phyloP scores from a whole-genome alignment of 208 protist genomes.

The Trypanosomatidae sp. region DNA sequence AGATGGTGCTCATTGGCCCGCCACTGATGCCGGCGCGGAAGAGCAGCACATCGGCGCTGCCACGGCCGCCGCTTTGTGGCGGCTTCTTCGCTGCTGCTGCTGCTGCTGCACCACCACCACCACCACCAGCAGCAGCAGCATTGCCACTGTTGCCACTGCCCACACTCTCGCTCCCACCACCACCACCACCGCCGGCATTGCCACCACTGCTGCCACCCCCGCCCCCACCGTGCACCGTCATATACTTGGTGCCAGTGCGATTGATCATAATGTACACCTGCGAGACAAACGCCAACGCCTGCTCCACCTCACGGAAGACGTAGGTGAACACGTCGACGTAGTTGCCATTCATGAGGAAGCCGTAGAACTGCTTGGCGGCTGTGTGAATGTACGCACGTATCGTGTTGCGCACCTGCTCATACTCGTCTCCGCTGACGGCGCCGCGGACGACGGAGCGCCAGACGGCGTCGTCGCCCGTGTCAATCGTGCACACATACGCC shows the following conservation, averaged over 20 bases:
- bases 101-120: no score
- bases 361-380: constrained; percentile 42
- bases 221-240: constrained; percentile 1
- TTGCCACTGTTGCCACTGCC: constrained; percentile 1
- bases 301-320: constrained; percentile 64
- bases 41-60: constrained; percentile 27
- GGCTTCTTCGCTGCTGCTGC: no score
- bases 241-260: constrained; percentile 50
- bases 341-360: constrained; percentile 78
- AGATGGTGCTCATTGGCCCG: constrained; percentile 47
- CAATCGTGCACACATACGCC: constrained; percentile 61
- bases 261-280: constrained; percentile 64
- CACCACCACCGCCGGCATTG: not conserved
- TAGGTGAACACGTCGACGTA: constrained; percentile 64
- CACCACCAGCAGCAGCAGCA: not conserved
- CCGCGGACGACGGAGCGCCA: constrained; percentile 24
- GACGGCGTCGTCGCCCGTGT: constrained; percentile 42
- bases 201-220: not conserved
- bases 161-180: not conserved
- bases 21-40: constrained; percentile 51
- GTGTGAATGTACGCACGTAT: constrained; percentile 29
- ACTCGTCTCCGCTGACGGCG: constrained; percentile 29
- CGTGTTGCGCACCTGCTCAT: constrained; percentile 22
- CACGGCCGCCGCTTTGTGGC: not conserved
- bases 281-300: constrained; percentile 59